These are phyloP conservation scores for Mycocalia duriaeana DNA, from an alignment of 1,284 basidiomycete genomes.

Conservation along the genomic window DNA sequence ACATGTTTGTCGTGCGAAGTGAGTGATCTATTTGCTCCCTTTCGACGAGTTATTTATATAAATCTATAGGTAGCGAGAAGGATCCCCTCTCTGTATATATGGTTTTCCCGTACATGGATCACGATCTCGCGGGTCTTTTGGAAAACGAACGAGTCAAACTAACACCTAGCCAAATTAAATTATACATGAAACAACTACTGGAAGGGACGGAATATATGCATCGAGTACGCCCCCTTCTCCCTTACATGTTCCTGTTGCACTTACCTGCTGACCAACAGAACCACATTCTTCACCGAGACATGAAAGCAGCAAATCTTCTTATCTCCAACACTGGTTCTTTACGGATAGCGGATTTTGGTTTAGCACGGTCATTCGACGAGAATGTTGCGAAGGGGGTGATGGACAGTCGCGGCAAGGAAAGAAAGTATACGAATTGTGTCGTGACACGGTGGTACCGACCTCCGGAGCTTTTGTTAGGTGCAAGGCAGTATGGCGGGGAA, in stretches of 20 bases:
- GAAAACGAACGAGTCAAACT: constrained; percentile 86
- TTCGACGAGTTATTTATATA: neutral
- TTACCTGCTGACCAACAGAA: constrained; percentile 54
- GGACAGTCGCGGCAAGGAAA: constrained; percentile 47
- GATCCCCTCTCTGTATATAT: constrained; percentile 87
- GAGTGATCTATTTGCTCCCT: constrained; percentile 23
- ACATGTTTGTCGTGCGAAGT: constrained; percentile 86
- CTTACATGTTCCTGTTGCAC: constrained; percentile 5
- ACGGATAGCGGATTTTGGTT: constrained; percentile 94
- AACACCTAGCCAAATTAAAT: constrained; percentile 82
- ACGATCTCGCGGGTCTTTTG: constrained; percentile 92
- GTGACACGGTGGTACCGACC: constrained; percentile 99
- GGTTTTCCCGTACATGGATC: constrained; percentile 99
- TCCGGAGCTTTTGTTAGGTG: constrained; percentile 89
- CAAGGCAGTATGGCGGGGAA: constrained; percentile 85
- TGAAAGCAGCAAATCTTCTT: constrained; percentile 97
- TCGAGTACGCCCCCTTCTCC: constrained; percentile 43
- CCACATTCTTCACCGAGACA: constrained; percentile 93
- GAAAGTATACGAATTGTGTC: constrained; percentile 94
- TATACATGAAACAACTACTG: constrained; percentile 93
- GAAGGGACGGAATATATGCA: constrained; percentile 97
- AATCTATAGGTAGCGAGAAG: constrained; percentile 48
- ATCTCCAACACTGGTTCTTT: constrained; percentile 83
- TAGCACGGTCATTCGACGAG: constrained; percentile 76
- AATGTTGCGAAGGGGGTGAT: constrained; percentile 37